Percentiles rank a stretch among this genome's conserved stretches.
Conservation (phyloP, 441 rosid species). For the Populus hybrid region DNA sequence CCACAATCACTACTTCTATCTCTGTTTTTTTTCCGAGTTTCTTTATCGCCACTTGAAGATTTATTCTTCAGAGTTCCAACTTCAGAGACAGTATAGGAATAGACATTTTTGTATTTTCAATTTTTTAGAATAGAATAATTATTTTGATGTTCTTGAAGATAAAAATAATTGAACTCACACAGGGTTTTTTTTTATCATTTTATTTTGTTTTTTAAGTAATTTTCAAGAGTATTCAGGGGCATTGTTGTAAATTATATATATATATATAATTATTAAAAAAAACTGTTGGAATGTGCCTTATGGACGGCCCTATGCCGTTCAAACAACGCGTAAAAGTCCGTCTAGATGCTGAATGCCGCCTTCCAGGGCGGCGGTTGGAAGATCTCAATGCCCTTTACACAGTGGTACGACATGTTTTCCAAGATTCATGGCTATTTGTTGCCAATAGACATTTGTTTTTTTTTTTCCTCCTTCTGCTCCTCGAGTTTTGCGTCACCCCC, state of each 20-base stretch:
- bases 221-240: fast-evolving
- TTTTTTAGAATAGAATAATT: too few relatives aligned
- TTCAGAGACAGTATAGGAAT: conserved; percentile 51
- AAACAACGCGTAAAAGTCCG: fast-evolving
- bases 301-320: fast-evolving
- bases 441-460: too few relatives aligned
- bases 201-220: too few relatives aligned
- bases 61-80: conserved; percentile 62
- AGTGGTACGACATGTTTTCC: fast-evolving
- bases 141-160: too few relatives aligned
- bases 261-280: too few relatives aligned
- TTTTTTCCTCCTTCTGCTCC: too few relatives aligned
- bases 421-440: fast-evolving
- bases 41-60: conserved; percentile 33
- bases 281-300: fast-evolving
- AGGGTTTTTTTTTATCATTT: too few relatives aligned
- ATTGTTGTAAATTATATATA: too few relatives aligned
- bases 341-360: fast-evolving
- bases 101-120: conserved; percentile 69
- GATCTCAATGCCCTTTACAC: fast-evolving
- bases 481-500: fast-evolving
- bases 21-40: conserved; percentile 46
- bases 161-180: too few relatives aligned
- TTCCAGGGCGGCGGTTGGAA: too few relatives aligned
- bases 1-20: conserved; percentile 82